These are phyloP conservation scores for Zancudomyces culisetae DNA, from an alignment of 371 early-diverging fungal species.

Conservation along the genomic window DNA sequence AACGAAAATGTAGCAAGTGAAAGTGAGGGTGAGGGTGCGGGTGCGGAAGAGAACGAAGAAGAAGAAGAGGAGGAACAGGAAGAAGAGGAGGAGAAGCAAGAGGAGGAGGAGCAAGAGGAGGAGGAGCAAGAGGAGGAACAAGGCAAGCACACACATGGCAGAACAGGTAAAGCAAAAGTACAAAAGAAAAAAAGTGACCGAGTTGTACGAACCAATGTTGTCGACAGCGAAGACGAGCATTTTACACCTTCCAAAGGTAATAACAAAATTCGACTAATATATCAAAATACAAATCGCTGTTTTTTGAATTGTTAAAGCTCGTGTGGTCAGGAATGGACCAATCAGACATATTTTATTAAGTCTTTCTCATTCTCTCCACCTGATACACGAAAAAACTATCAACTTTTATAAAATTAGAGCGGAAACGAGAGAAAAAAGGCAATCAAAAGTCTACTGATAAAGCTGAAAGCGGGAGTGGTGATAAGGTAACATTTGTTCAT, in stretches of 20 bases:
- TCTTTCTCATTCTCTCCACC: too few relatives aligned
- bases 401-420: too few relatives aligned
- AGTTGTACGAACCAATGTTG: slow-evolving; percentile 2
- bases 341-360: too few relatives aligned
- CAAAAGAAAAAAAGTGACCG: neutral
- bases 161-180: neutral
- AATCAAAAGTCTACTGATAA: neutral
- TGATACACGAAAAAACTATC: too few relatives aligned
- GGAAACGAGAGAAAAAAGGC: too few relatives aligned
- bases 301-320: too few relatives aligned
- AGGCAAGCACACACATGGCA: neutral
- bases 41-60: neutral
- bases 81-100: neutral
- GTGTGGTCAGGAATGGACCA: too few relatives aligned
- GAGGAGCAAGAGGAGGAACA: neutral
- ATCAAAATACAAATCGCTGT: too few relatives aligned
- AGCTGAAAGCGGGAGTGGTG: neutral
- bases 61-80: neutral
- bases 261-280: neutral
- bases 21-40: neutral
- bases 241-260: neutral
- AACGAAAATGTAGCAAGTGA: neutral
- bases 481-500: neutral
- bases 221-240: neutral
- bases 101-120: neutral